Evolutionary conservation across 2,329 filamentous ascomycete genomes (phyloP), one percentile per base, ranked within the genome.

Genomic region (Colletotrichum agaves): DNA sequence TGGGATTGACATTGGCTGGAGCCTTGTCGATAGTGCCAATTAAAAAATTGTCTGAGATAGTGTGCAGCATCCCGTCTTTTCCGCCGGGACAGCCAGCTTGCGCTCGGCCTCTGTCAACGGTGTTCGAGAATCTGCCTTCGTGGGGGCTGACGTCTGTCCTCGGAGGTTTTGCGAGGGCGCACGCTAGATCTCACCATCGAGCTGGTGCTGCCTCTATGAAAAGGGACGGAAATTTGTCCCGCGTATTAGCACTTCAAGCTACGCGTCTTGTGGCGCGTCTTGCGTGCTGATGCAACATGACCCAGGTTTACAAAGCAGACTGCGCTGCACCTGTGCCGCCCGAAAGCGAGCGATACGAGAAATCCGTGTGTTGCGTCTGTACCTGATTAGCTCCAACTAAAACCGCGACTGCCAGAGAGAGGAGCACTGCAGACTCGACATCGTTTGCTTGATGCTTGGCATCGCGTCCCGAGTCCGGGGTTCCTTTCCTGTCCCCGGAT

Each of bases 221-320:
- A n/a, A n/a, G n/a, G n/a, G n/a, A 13, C 10, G 46, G 57, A 33
- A 10, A 50, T 19, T 44, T 33, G 31, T 46, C 19, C 44, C 41
- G 21, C 44, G 23, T 62, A 39, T 44, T 19, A 39, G 39, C 52
- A 17, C 27, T 17, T 3, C 21, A 2, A 35, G n/a, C 31, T 31
- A 27, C 63, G 56, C 23, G 55, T 64, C 41, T n/a, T 23, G 19
- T 39, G 35, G 35, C 44, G n/a, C 7, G 13, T 5, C 41, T 21
- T 52, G 50, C 52, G 59, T 63, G 46, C 27, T 31, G 62, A 19
- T 56, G 39, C 62, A 44, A 46, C 35, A 8, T 11, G 11, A 37
- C 35, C n/a, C 27, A 8, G 5, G 27, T 41, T 27, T 50, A 27
- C 59, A 53, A 33, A 23, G 55, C 47, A 27, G 43, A n/a, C 4